Percentiles rank a stretch among this genome's conserved stretches.
These are phyloP conservation scores for Botrytis hyacinthi DNA, from an alignment of 2,329 filamentous ascomycete genomes.

Conservation along the genomic window DNA sequence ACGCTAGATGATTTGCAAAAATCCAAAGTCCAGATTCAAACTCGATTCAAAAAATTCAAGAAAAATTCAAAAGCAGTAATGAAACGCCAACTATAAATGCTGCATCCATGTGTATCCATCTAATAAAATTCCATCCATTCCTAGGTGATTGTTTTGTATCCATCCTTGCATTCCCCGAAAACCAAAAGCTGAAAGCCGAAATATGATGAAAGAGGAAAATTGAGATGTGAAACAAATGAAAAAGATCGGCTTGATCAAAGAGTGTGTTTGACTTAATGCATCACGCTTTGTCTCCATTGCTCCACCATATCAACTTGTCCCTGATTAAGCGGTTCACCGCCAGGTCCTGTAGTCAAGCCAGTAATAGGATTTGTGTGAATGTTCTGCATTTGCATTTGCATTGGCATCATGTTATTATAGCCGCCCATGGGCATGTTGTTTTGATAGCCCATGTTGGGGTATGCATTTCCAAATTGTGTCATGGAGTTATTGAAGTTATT, in stretches of 20 bases:
- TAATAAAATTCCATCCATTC: constrained; percentile 18
- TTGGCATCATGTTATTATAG: constrained; percentile 25
- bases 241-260: background rate
- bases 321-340: constrained; percentile 33
- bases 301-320: constrained; percentile 41
- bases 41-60: background rate
- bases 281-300: constrained; percentile 40
- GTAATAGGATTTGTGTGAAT: constrained; percentile 28
- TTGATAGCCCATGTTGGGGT: constrained; percentile 27
- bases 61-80: background rate
- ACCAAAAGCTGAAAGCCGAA: background rate
- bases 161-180: background rate
- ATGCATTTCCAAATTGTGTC: constrained; percentile 32
- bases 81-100: constrained; percentile 12
- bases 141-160: background rate
- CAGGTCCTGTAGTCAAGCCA: constrained; percentile 28
- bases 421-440: constrained; percentile 20
- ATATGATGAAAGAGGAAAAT: background rate
- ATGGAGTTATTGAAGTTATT: constrained; percentile 26
- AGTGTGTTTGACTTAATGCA: constrained; percentile 29
- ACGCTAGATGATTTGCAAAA: background rate
- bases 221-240: background rate
- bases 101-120: constrained; percentile 14
- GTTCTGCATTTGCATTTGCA: constrained; percentile 26
- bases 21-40: background rate